These are phyloP conservation scores for Purshia tridentata DNA, from an alignment of 306 rosid genomes.

Conservation along the genomic window DNA sequence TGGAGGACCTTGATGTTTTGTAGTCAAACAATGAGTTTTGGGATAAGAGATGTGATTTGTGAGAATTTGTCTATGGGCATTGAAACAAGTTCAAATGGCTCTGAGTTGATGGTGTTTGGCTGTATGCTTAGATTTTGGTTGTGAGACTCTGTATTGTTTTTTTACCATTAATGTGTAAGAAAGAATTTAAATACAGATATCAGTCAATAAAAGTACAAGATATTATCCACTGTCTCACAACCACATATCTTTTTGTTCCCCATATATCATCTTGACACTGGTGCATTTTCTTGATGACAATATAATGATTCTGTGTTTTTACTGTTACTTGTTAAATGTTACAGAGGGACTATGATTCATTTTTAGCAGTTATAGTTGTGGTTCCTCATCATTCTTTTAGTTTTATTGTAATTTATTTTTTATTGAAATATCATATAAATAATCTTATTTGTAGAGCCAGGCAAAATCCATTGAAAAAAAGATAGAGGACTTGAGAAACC, in stretches of 20 bases:
- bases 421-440: constrained; percentile 33
- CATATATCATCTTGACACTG: not conserved
- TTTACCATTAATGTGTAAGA: not conserved
- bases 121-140: not conserved
- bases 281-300: not conserved
- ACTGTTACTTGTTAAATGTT: not conserved
- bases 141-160: too few species aligned
- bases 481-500: constrained; percentile 48
- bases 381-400: constrained; percentile 15
- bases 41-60: not conserved
- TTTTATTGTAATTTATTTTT: constrained; percentile 16
- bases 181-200: not conserved
- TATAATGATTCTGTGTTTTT: not conserved
- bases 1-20: too few species aligned
- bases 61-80: not conserved
- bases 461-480: constrained; percentile 54
- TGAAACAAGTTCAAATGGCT: not conserved
- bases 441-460: constrained; percentile 51
- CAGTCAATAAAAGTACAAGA: too few species aligned
- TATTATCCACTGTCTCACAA: too few species aligned
- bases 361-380: not conserved
- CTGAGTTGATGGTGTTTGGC: not conserved
- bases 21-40: not conserved
- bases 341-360: not conserved
- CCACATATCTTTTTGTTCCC: not conserved